Conservation (phyloP, 176 grass and related monocot genomes). For the Melocanna baccifera region DNA sequence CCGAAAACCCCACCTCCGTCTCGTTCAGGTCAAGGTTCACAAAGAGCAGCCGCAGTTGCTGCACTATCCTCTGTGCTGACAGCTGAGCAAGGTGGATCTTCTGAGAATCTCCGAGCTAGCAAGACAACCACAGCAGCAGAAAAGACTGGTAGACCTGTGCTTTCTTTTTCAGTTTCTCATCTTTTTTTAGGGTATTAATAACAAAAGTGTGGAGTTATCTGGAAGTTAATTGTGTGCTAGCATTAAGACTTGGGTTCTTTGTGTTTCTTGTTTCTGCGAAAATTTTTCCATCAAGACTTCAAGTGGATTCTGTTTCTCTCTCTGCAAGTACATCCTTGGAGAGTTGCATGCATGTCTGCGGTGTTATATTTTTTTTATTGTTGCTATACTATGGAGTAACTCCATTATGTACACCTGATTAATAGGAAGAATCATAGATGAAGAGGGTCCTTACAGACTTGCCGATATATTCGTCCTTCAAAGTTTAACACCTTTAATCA, state of each 20-base stretch:
- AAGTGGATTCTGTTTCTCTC: not conserved
- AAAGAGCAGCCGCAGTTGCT: slow-evolving; percentile 97
- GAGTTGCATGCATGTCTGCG: not conserved
- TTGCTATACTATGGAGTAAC: not conserved
- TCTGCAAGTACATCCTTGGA: not conserved
- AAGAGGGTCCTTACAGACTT: not conserved
- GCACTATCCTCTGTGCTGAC: slow-evolving; percentile 83
- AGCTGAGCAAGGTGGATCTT: slow-evolving; percentile 67
- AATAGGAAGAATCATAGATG: not conserved
- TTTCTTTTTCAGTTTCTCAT: slow-evolving; percentile 6
- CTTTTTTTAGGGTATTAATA: not conserved
- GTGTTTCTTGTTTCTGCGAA: not conserved
- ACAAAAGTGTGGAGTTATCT: not conserved
- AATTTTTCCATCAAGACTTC: not conserved
- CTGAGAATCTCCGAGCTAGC: slow-evolving; percentile 59
- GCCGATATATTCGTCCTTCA: not conserved
- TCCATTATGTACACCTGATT: not conserved
- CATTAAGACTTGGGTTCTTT: not conserved
- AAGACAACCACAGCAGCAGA: slow-evolving; percentile 46
- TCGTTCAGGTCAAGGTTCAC: slow-evolving; percentile 73
- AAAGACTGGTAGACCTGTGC: slow-evolving; percentile 37
- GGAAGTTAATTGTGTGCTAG: not conserved
- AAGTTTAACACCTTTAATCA: slow-evolving; percentile 23
- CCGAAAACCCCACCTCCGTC: slow-evolving; percentile 45
- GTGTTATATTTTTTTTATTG: not conserved